phyloP scores from a whole-genome alignment of 2,329 filamentous ascomycete species.

The Rutstroemia sp. region DNA sequence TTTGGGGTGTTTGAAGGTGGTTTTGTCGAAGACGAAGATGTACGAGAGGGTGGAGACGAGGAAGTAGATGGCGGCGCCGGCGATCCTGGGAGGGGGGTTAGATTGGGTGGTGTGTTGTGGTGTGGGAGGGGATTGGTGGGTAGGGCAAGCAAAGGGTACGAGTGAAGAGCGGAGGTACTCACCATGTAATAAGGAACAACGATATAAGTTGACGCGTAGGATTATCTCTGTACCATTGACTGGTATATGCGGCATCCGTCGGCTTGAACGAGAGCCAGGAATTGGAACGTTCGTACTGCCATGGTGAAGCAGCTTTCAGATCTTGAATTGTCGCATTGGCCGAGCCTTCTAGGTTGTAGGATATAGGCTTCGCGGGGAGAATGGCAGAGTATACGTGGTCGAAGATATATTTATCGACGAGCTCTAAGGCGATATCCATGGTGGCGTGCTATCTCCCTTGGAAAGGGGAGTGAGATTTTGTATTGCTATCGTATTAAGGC shows the following conservation, averaged over 20 bases:
- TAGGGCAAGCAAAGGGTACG: neutral
- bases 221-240: slow-evolving; percentile 70
- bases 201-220: slow-evolving; percentile 65
- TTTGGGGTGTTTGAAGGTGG: slow-evolving; percentile 80
- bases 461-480: no score
- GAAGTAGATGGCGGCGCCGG: slow-evolving; percentile 80
- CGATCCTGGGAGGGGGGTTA: slow-evolving; percentile 53
- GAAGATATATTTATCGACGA: slow-evolving; percentile 73
- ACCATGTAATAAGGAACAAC: slow-evolving; percentile 85
- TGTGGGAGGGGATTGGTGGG: no score
- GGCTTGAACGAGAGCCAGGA: slow-evolving; percentile 63
- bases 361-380: slow-evolving; percentile 52
- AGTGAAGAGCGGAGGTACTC: slow-evolving; percentile 26
- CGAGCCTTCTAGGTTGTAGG: slow-evolving; percentile 43
- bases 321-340: slow-evolving; percentile 48
- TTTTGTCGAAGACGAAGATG: slow-evolving; percentile 84
- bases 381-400: slow-evolving; percentile 70
- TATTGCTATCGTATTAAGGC: neutral
- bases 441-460: slow-evolving; percentile 23
- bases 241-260: slow-evolving; percentile 70
- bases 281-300: slow-evolving; percentile 67
- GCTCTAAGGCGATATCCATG: slow-evolving; percentile 91
- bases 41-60: slow-evolving; percentile 77
- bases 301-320: slow-evolving; percentile 47
- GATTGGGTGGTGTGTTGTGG: neutral